Evolutionary conservation across 345 rosid species (phyloP), one percentile per base, ranked within the genome.

Genomic region (Kernera saxatilis): DNA sequence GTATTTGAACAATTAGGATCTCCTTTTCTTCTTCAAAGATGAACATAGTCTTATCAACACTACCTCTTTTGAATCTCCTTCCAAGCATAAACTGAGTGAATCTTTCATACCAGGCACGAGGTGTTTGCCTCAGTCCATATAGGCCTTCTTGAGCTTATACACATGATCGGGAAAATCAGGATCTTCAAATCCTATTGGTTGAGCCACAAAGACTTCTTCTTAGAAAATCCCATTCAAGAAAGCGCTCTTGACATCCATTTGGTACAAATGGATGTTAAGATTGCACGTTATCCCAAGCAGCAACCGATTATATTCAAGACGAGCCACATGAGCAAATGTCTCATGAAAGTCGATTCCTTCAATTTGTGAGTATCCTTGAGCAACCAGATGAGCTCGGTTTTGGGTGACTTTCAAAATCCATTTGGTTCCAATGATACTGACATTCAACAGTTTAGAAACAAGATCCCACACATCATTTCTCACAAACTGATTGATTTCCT

Each of bases 381-480:
- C 44, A 1, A 57, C 63, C 1, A 35, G 0, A 0, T 4, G 9
- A 0, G 44, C 8, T 3, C 11, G 35, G 5, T 57, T 57, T 0
- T 26, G 0, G 2, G 2, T 17, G 0, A 32, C 8, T 11, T 55
- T 55, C 0, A 15, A 56, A 4, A 56, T 56, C 60, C 40, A 54
- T 0, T 54, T 30, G 0, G 40, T 54, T 1, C 39, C 40, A 14
- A 54, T 14, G 0, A 18, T 8, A 3, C 19, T 32, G 0, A 56
- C 9, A 9, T 6, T 0, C 0, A 0, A 3, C 0, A 5, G 15
- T 5, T 1, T 10, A 2, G 13, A 4, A 0, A 33, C 60, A 0
- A 33, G 0, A 2, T 30, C 43, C 27, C 26, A 56, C 0, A 56
- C 26, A 4, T 53, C n/a, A 10, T 5, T 2, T 0, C 13, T 3